phyloP scores from a whole-genome alignment of 371 early-diverging fungal species.

The Zancudomyces culisetae region DNA sequence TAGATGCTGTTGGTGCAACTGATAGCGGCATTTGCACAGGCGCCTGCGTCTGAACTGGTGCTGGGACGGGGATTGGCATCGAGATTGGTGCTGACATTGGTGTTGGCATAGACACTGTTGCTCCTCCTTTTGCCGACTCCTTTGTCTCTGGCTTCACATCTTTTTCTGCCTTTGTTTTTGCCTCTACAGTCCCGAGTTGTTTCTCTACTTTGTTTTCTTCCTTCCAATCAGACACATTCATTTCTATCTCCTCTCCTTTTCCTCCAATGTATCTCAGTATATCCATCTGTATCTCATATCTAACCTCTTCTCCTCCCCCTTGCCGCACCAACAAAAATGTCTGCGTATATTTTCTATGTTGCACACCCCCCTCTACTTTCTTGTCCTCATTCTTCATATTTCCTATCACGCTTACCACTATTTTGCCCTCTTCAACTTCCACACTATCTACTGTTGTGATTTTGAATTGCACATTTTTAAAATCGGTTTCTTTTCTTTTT shows the following conservation, averaged over 20 bases:
- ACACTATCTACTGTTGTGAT: conserved; percentile 80
- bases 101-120: background rate
- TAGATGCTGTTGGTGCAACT: conserved; percentile 9
- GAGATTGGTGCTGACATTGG: background rate
- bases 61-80: too few relatives aligned
- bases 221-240: conserved; percentile 21
- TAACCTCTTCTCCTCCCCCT: too few relatives aligned
- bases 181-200: too few relatives aligned
- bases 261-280: conserved; percentile 84
- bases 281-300: conserved; percentile 85
- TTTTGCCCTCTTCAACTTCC: conserved; percentile 50
- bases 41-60: background rate
- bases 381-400: conserved; percentile 76
- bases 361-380: too few relatives aligned
- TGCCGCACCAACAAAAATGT: conserved; percentile 86
- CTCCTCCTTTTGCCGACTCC: background rate
- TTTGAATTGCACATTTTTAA: conserved; percentile 61
- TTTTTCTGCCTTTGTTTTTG: conserved; percentile 4
- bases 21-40: too few relatives aligned
- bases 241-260: conserved; percentile 25
- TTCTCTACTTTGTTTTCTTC: conserved; percentile 4
- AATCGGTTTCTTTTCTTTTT: conserved; percentile 52
- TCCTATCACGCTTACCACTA: conserved; percentile 81
- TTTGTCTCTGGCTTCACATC: conserved; percentile 2
- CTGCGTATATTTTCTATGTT: conserved; percentile 74